phyloP scores from a whole-genome alignment of 257 asterid species.

The Capsicum pubescens region DNA sequence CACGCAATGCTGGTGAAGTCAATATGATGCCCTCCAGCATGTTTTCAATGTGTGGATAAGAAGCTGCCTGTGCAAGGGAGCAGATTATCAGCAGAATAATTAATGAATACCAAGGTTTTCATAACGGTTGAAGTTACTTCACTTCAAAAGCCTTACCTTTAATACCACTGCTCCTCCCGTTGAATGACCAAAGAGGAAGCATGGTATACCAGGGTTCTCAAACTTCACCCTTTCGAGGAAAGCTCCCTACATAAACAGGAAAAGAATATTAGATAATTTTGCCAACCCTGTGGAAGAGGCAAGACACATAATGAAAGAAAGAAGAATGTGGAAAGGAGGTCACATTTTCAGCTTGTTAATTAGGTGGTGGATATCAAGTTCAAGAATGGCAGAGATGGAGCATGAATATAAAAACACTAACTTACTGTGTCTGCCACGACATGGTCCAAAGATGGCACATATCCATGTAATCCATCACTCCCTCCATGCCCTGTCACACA shows the following conservation, averaged over 20 bases:
- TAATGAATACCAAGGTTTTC: neutral
- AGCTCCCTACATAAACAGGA: slow-evolving; percentile 56
- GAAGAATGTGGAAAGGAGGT: neutral
- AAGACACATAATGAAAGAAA: neutral
- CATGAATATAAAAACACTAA: slow-evolving; percentile 1
- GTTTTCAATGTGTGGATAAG: slow-evolving; percentile 69
- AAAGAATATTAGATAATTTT: neutral
- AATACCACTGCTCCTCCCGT: slow-evolving; percentile 98
- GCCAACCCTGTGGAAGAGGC: neutral
- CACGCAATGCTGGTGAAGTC: slow-evolving; percentile 99
- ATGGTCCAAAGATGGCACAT: slow-evolving; percentile 96
- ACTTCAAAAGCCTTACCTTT: slow-evolving; percentile 59
- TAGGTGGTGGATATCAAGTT: neutral
- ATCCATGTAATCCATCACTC: slow-evolving; percentile 99
- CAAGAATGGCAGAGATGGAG: slow-evolving; percentile 17
- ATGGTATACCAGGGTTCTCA: slow-evolving; percentile 82
- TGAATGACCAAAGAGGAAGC: slow-evolving; percentile 97
- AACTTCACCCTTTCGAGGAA: slow-evolving; percentile 72
- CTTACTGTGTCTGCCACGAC: slow-evolving; percentile 98
- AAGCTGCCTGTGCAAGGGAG: slow-evolving; percentile 69
- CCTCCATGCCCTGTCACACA: slow-evolving; percentile 90
- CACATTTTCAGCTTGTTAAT: slow-evolving; percentile 4
- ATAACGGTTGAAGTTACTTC: neutral
- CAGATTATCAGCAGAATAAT: slow-evolving; percentile 32
- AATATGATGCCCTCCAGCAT: slow-evolving; percentile 90